phyloP scores from a whole-genome alignment of 2,329 filamentous ascomycete species.

The Ceratocystis albifundus region DNA sequence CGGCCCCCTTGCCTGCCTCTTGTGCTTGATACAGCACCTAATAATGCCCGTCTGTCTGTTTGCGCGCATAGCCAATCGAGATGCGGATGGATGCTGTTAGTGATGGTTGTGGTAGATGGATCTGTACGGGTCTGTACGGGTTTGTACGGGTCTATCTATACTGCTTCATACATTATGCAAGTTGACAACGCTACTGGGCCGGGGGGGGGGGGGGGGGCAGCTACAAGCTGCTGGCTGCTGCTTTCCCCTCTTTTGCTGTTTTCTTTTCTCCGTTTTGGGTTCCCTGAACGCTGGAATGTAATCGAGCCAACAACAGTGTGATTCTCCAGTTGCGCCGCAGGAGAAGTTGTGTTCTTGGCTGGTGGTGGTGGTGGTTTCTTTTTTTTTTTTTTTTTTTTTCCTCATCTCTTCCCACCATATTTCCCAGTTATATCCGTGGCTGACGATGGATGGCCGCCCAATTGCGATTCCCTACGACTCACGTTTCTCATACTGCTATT shows the following conservation, averaged over 20 bases:
- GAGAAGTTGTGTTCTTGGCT: too few species aligned
- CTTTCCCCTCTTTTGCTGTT: background rate
- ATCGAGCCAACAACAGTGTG: too few species aligned
- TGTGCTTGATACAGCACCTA: background rate
- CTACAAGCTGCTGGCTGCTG: background rate
- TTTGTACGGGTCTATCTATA: background rate
- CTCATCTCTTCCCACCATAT: too few species aligned
- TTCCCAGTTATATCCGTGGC: too few species aligned
- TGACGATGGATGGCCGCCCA: too few species aligned
- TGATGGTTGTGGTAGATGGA: background rate
- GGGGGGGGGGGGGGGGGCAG: too few species aligned
- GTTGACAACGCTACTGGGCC: background rate
- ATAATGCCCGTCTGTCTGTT: background rate
- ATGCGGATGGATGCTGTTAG: background rate
- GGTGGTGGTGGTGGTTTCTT: too few species aligned
- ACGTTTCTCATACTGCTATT: background rate
- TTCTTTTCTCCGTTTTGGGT: background rate
- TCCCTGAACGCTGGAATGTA: background rate
- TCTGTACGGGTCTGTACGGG: background rate
- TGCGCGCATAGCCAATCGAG: background rate
- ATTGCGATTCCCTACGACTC: too few species aligned
- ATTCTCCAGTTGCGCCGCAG: background rate
- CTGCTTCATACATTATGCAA: background rate
- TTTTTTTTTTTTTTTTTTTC: background rate
- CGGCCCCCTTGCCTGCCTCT: background rate